Base-by-base conservation (phyloP, 164 flowering plant genomes). In the Dillenia turbinata region DNA sequence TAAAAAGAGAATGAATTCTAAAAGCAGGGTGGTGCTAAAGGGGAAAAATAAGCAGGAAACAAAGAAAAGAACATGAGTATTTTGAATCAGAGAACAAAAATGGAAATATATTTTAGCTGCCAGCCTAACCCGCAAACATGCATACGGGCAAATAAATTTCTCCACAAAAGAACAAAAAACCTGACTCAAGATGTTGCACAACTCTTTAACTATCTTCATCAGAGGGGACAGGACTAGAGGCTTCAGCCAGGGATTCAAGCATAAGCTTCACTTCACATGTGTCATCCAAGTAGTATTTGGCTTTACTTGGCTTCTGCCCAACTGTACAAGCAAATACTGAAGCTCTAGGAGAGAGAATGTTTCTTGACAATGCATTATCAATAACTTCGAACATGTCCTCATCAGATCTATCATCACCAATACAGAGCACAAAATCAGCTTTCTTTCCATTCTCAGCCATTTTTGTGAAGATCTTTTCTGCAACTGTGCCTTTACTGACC, bases 401-500 rank as follows among this genome's bases (percentile, higher is more conserved):
- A 69, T 81, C 85, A 1, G 85, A 80, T 78, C 84, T 74, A 49
- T 83, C 86, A 62, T 83, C 84, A 49, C 86, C 86, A 26, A 81
- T 76, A 54, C 85, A 81, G 43, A 81, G 64, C 47, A 78, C 77
- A 63, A 78, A 81, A 63, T 81, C 85, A 9, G 82, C 77, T 47
- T 57, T 73, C 48, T 70, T 68, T 10, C 69, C 70, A n/a, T 61
- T 72, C 57, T 57, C 69, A 16, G 71, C 66, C 80, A 78, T 76
- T 24, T 73, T 69, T 22, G 76, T 57, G 58, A 81, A 78, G 59
- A 81, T 74, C 69, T 73, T 78, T 48, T 78, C 82, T 50, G 82
- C 77, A 47, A 76, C 81, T 9, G 67, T 15, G 49, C 85, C 85
- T 68, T 78, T 81, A 59, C 77, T 81, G 52, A 78, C 85, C 22